A percentile compares a stretch with the other conserved stretches of the same genome.
Conservation (phyloP, 1,284 basidiomycete genomes). For the Leccinum fallax region DNA sequence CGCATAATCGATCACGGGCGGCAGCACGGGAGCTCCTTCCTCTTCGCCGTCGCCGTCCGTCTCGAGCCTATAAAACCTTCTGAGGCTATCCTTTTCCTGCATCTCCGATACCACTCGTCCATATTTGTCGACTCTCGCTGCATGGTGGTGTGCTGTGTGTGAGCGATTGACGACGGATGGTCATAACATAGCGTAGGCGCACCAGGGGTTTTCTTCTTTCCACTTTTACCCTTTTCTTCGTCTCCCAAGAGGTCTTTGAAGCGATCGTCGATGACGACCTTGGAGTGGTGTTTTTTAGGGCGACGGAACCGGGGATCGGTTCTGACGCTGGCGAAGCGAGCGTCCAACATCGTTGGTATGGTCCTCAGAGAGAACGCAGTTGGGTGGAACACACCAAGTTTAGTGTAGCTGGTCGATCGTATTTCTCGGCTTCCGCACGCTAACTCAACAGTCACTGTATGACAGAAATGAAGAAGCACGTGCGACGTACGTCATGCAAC, state of each 20-base stretch:
- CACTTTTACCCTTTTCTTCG: constrained; percentile 42
- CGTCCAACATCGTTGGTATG: constrained; percentile 64
- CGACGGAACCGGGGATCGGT: constrained; percentile 93
- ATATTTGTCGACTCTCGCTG: constrained; percentile 88
- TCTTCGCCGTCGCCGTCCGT: constrained; percentile 42
- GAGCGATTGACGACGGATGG: background rate
- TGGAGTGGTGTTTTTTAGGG: constrained; percentile 78
- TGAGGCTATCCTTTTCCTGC: constrained; percentile 75
- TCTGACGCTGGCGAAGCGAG: constrained; percentile 85
- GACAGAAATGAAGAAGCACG: background rate
- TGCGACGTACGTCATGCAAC: background rate
- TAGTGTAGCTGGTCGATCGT: background rate
- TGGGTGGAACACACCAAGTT: background rate
- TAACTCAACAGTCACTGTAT: background rate
- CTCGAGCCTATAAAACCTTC: constrained; percentile 81
- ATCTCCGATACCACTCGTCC: constrained; percentile 72
- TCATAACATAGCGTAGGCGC: constrained; percentile 15
- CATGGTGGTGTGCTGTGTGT: background rate
- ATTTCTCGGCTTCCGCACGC: background rate
- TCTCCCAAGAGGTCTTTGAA: constrained; percentile 82
- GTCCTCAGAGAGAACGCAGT: background rate
- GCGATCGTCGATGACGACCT: constrained; percentile 92
- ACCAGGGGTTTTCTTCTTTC: constrained; percentile 46
- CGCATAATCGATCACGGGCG: constrained; percentile 71
- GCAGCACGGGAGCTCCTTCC: constrained; percentile 23